Base-by-base conservation (phyloP, 495 filamentous ascomycete species). In the Diplogelasinospora grovesii region DNA sequence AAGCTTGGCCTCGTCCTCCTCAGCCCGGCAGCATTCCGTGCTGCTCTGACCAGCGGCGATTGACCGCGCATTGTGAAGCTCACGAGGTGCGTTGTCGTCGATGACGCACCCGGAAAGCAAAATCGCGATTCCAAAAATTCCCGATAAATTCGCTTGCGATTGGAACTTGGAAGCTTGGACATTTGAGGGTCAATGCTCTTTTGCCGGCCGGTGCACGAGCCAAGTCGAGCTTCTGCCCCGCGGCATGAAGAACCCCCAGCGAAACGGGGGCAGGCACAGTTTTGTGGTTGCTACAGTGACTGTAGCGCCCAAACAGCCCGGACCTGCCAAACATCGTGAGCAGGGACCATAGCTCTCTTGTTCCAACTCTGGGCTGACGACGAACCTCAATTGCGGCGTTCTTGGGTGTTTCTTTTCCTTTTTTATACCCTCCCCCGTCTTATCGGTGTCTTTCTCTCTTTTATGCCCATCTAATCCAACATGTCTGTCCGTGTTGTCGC, bases 401-500 rank as follows among this genome's bases (percentile, higher is more conserved):
- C n/a, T n/a, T n/a, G n/a, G n/a, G n/a, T n/a, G n/a, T 33, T 14
- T 18, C 20, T 5, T 31, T 23, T 31, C 16, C 14, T 22, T 22
- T 30, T 13, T 30, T 29, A 22, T 22, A 19, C 8, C 0, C 20
- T 18, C 30, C n/a, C 14, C 15, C 2, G n/a, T 2, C 8, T 44
- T 45, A 16, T 28, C 27, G 36, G 30, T 5, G n/a, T n/a, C 27
- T 16, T 37, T 14, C 22, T 43, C 25, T 24, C 41, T n/a, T 19
- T 29, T 24, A 36, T 43, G 31, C 14, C 30, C 37, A 34, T 36
- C 30, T 47, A 31, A 20, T 23, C 14, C 30, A 35, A 39, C 22
- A 81, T 81, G 77, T 77, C 72, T 44, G 85, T 95, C 18, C 78
- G 87, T 36, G 89, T 96, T 37, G 83, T 96, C 43, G 90, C 90